Conservation (phyloP, 202 grass and related monocot species). For the Digitaria exilis region DNA sequence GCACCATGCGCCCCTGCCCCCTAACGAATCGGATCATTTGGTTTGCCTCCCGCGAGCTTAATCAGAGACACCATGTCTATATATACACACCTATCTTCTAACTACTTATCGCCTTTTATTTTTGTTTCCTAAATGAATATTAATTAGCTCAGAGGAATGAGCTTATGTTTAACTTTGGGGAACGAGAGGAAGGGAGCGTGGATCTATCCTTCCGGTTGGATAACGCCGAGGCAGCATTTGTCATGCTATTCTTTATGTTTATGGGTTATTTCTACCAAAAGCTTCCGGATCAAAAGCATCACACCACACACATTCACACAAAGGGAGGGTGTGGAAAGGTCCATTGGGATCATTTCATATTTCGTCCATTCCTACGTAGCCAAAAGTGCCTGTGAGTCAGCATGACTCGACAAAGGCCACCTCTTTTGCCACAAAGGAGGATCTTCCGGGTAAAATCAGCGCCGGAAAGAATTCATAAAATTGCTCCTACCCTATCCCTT, state of each 20-base stretch:
- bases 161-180: not conserved
- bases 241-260: not conserved
- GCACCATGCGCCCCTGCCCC: not conserved
- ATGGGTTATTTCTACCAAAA: not conserved
- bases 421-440: not conserved
- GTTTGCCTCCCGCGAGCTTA: not conserved
- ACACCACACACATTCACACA: too few species aligned
- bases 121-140: not conserved
- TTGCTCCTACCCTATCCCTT: not conserved
- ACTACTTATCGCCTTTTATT: not conserved
- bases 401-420: not conserved
- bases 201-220: not conserved
- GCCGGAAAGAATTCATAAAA: not conserved
- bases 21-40: not conserved
- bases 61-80: too few species aligned
- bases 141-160: not conserved
- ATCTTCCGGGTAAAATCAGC: not conserved
- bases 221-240: too few species aligned
- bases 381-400: conserved; percentile 9
- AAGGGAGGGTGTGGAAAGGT: not conserved
- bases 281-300: conserved; percentile 20
- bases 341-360: conserved; percentile 25
- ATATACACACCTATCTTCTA: not conserved
- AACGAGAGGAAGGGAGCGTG: too few species aligned
- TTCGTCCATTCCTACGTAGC: conserved; percentile 5